These are phyloP conservation scores for Flammula alnicola DNA, from an alignment of 1,284 basidiomycete species.

Conservation along the genomic window DNA sequence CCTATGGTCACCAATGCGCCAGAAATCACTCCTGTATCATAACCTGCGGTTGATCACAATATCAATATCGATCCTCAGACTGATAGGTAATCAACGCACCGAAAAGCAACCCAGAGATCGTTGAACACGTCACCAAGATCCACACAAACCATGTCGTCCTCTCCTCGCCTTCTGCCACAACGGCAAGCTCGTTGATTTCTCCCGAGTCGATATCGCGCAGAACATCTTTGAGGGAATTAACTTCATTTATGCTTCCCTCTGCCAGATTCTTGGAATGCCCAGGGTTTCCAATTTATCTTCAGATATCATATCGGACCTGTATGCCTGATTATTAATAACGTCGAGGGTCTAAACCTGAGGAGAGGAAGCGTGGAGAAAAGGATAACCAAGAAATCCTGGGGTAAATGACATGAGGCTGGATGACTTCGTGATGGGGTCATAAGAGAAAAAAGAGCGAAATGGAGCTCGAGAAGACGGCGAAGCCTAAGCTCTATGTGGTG, in stretches of 20 bases:
- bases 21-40: slow-evolving; percentile 82
- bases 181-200: slow-evolving; percentile 63
- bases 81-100: slow-evolving; percentile 50
- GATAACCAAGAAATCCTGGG: too few relatives aligned
- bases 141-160: slow-evolving; percentile 73
- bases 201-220: slow-evolving; percentile 42
- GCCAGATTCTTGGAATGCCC: slow-evolving; percentile 6
- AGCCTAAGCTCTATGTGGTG: background rate
- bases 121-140: slow-evolving; percentile 66
- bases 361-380: too few relatives aligned
- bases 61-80: slow-evolving; percentile 1
- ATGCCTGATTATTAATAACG: too few relatives aligned
- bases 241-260: slow-evolving; percentile 17
- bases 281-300: slow-evolving; percentile 2
- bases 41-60: slow-evolving; percentile 48
- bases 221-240: slow-evolving; percentile 23
- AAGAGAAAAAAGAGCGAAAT: background rate
- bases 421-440: slow-evolving; percentile 6
- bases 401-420: too few relatives aligned
- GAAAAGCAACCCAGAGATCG: slow-evolving; percentile 79
- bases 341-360: too few relatives aligned
- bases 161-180: slow-evolving; percentile 74
- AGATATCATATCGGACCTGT: background rate
- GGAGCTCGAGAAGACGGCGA: slow-evolving; percentile 4
- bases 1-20: slow-evolving; percentile 78